Conservation (phyloP, 2,329 filamentous ascomycete species). For the Tolypocladium capitatum region DNA sequence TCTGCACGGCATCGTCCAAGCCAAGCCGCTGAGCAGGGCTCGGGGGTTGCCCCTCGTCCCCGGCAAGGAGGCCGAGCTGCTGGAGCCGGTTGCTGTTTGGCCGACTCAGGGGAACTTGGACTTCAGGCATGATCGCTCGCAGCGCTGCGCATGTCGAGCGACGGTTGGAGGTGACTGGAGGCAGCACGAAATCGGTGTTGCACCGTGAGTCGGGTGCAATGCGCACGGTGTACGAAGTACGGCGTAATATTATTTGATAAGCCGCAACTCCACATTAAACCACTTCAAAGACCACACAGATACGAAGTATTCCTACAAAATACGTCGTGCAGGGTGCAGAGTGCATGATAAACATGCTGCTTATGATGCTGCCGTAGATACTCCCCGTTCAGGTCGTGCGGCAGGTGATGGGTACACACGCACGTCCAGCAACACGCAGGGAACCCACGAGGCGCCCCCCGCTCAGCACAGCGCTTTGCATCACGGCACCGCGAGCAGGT, state of each 20-base stretch:
- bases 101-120: neutral
- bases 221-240: neutral
- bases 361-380: neutral
- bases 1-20: neutral
- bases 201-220: neutral
- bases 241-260: too few species aligned
- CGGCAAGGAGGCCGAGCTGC: neutral
- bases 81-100: neutral
- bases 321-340: neutral
- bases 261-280: neutral
- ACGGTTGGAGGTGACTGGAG: neutral
- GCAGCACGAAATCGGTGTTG: neutral
- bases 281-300: neutral
- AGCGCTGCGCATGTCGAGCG: neutral
- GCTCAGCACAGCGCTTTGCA: neutral
- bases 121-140: neutral
- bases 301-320: neutral
- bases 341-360: neutral
- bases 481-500: neutral
- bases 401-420: too few species aligned
- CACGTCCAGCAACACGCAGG: too few species aligned
- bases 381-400: neutral
- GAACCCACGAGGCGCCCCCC: too few species aligned
- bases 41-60: neutral
- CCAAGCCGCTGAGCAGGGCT: neutral